Percentiles rank a stretch among this genome's conserved stretches.
Evolutionary conservation across 2,329 filamentous ascomycete species (phyloP).

Genomic region (Claviceps maximensis): DNA sequence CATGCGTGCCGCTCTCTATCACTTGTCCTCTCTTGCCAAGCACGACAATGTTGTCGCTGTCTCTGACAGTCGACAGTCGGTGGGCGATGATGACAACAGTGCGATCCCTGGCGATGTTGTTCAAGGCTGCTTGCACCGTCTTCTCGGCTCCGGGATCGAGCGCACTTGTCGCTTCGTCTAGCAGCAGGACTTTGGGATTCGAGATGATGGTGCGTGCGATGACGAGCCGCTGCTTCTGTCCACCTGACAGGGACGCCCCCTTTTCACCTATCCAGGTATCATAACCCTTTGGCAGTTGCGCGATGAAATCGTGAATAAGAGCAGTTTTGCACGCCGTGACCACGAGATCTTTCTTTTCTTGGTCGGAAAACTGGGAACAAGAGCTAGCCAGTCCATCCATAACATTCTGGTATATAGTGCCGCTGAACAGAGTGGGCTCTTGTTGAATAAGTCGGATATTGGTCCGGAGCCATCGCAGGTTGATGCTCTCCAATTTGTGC

Average conservation of each 20-base stretch:
- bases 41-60: conserved; percentile 54
- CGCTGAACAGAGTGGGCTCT: conserved; percentile 40
- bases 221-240: conserved; percentile 53
- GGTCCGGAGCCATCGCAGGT: conserved; percentile 38
- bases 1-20: conserved; percentile 49
- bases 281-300: conserved; percentile 39
- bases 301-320: conserved; percentile 40
- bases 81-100: conserved; percentile 57
- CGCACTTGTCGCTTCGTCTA: conserved; percentile 58
- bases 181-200: conserved; percentile 47
- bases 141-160: conserved; percentile 31
- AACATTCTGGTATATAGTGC: conserved; percentile 38
- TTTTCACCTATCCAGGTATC: conserved; percentile 50
- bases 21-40: conserved; percentile 41
- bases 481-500: conserved; percentile 28
- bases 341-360: conserved; percentile 30
- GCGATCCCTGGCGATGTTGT: conserved; percentile 38
- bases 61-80: conserved; percentile 42
- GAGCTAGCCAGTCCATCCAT: conserved; percentile 26
- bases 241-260: conserved; percentile 52
- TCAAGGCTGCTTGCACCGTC: conserved; percentile 42
- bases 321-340: conserved; percentile 34
- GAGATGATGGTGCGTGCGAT: conserved; percentile 55
- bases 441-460: conserved; percentile 41
- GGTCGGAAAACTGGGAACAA: conserved; percentile 13